These are phyloP conservation scores for Telfairia occidentalis DNA, from an alignment of 331 rosid species.

Conservation along the genomic window DNA sequence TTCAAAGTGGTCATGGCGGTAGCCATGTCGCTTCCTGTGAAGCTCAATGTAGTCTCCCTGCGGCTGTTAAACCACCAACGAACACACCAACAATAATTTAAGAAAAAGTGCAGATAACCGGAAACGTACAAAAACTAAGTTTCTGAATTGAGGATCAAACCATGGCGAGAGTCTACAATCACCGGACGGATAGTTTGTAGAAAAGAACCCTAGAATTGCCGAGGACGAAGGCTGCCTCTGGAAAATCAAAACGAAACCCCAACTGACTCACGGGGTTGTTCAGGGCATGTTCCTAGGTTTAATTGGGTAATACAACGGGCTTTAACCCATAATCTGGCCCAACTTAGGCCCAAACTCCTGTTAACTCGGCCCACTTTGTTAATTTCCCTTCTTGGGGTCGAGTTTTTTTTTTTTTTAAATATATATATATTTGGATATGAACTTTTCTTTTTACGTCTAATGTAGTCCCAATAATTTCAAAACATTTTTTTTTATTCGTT, in stretches of 20 bases:
- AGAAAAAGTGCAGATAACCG: not conserved
- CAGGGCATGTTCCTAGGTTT: not conserved
- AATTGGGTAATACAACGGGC: not conserved
- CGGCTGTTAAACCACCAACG: slow-evolving; percentile 34
- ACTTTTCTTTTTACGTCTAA: too few relatives aligned
- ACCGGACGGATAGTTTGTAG: not conserved
- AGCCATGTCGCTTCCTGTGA: slow-evolving; percentile 72
- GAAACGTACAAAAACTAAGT: not conserved
- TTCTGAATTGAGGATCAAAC: not conserved
- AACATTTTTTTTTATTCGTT: too few relatives aligned
- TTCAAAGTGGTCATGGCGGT: slow-evolving; percentile 66
- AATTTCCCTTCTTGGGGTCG: too few relatives aligned
- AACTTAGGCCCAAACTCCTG: not conserved
- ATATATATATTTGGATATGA: too few relatives aligned
- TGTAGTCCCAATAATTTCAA: too few relatives aligned
- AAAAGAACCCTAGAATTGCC: not conserved
- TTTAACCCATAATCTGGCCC: not conserved
- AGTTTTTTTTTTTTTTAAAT: too few relatives aligned
- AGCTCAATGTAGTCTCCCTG: slow-evolving; percentile 95
- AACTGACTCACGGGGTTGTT: not conserved
- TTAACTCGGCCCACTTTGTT: not conserved
- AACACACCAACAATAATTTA: not conserved
- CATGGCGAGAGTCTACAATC: not conserved
- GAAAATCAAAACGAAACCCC: not conserved
- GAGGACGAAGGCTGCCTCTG: not conserved